Evolutionary conservation across 257 asterid genomes (phyloP).

Genomic region (Petunia secreta): DNA sequence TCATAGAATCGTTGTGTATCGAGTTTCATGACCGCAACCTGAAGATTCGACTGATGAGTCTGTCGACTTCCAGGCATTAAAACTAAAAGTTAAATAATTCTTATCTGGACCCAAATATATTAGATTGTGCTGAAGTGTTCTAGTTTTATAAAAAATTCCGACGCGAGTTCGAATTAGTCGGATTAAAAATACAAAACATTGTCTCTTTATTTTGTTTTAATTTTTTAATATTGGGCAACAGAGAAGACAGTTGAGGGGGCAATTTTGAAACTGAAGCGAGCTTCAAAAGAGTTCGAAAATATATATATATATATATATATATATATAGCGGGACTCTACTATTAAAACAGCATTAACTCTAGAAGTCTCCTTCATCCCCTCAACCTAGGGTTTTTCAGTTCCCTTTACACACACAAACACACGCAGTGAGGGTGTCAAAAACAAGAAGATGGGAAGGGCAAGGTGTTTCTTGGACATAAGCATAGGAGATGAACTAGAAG

Average conservation of each 20-base stretch:
- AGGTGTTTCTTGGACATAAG: constrained; percentile 79
- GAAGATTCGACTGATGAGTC: too few relatives aligned
- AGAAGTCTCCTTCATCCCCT: not conserved
- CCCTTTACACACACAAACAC: not conserved
- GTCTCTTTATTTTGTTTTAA: not conserved
- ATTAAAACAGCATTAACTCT: not conserved
- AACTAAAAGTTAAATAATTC: too few relatives aligned
- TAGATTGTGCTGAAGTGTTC: too few relatives aligned
- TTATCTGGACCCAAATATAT: too few relatives aligned
- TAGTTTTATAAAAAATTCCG: too few relatives aligned
- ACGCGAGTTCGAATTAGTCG: too few relatives aligned
- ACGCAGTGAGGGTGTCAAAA: constrained; percentile 24
- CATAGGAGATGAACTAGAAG: constrained; percentile 93
- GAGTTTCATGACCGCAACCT: too few relatives aligned
- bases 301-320: constrained; percentile 34
- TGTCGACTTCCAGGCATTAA: too few relatives aligned
- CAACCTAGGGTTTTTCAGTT: constrained; percentile 51
- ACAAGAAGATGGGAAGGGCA: constrained; percentile 44
- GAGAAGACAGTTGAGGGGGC: not conserved
- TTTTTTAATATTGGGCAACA: not conserved
- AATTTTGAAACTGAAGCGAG: constrained; percentile 34
- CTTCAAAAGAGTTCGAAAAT: constrained; percentile 45
- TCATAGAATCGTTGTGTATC: too few relatives aligned
- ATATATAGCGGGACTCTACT: constrained; percentile 44
- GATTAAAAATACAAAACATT: not conserved